Evolutionary conservation across 2,329 filamentous ascomycete genomes (phyloP).

Genomic region (Polytolypa hystricis): DNA sequence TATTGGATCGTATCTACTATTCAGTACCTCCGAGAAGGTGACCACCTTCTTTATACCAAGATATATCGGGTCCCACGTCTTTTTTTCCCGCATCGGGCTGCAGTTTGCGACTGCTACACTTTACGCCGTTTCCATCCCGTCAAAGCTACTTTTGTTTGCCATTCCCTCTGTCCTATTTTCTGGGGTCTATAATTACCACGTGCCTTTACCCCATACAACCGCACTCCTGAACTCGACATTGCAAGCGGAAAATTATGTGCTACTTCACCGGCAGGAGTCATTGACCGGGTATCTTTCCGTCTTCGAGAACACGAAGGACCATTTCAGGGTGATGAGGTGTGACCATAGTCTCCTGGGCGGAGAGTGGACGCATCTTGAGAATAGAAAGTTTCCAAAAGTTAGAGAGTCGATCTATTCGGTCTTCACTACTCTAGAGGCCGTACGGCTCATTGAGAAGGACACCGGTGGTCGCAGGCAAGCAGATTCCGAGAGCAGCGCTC

Average conservation of each 20-base stretch:
- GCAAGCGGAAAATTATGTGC: conserved; percentile 53
- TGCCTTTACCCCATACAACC: conserved; percentile 51
- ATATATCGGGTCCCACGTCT: conserved; percentile 49
- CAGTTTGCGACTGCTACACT: conserved; percentile 55
- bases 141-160: conserved; percentile 53
- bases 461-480: conserved; percentile 22
- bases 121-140: conserved; percentile 59
- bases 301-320: conserved; percentile 58
- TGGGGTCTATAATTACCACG: conserved; percentile 61
- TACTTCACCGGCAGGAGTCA: conserved; percentile 76
- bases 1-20: conserved; percentile 54
- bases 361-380: conserved; percentile 58
- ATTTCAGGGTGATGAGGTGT: conserved; percentile 75
- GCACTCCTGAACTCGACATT: conserved; percentile 56
- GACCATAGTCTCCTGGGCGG: conserved; percentile 91
- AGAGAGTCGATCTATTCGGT: conserved; percentile 87
- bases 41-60: conserved; percentile 31
- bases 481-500: conserved; percentile 61
- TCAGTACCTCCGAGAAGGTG: conserved; percentile 39
- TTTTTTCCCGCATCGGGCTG: conserved; percentile 61
- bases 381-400: conserved; percentile 44
- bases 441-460: conserved; percentile 61
- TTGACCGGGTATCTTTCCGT: conserved; percentile 88
- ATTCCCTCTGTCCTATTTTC: conserved; percentile 58
- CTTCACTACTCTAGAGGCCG: conserved; percentile 91